These are phyloP conservation scores for Canavalia gladiata DNA, from an alignment of 306 rosid species.

Conservation along the genomic window DNA sequence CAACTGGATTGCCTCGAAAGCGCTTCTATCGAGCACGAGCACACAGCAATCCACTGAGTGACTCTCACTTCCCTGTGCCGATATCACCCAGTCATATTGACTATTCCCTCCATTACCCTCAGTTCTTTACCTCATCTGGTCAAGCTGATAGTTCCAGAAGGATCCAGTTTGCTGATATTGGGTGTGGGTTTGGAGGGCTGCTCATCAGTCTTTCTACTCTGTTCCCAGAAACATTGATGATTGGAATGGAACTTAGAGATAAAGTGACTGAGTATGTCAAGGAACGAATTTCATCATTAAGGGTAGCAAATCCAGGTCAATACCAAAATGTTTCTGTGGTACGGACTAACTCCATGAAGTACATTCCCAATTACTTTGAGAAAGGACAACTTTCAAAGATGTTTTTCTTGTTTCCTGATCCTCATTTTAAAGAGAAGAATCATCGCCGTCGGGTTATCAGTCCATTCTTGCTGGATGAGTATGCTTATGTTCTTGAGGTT, in stretches of 20 bases:
- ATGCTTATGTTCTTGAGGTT: slow-evolving; percentile 76
- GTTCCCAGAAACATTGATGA: slow-evolving; percentile 88
- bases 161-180: slow-evolving; percentile 92
- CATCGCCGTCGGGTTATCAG: slow-evolving; percentile 95
- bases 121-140: slow-evolving; percentile 61
- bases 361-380: slow-evolving; percentile 91
- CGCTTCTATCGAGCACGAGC: slow-evolving; percentile 98
- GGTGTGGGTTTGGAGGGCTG: slow-evolving; percentile 98
- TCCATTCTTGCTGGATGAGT: slow-evolving; percentile 87
- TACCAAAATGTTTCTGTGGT: slow-evolving; percentile 90
- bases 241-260: slow-evolving; percentile 97
- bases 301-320: slow-evolving; percentile 77
- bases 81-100: slow-evolving; percentile 78
- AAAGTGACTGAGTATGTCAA: slow-evolving; percentile 94
- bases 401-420: slow-evolving; percentile 98
- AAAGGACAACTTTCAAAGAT: slow-evolving; percentile 88
- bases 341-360: slow-evolving; percentile 96
- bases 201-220: slow-evolving; percentile 85
- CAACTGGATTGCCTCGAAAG: slow-evolving; percentile 94
- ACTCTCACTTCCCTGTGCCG: slow-evolving; percentile 94
- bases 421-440: slow-evolving; percentile 99
- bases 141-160: slow-evolving; percentile 58
- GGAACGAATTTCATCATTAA: slow-evolving; percentile 81
- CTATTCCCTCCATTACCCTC: slow-evolving; percentile 83
- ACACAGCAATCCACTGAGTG: slow-evolving; percentile 96